Percentiles rank a stretch among this genome's conserved stretches.
phyloP scores from a whole-genome alignment of 495 filamentous ascomycete genomes.

The Collariella sp. region DNA sequence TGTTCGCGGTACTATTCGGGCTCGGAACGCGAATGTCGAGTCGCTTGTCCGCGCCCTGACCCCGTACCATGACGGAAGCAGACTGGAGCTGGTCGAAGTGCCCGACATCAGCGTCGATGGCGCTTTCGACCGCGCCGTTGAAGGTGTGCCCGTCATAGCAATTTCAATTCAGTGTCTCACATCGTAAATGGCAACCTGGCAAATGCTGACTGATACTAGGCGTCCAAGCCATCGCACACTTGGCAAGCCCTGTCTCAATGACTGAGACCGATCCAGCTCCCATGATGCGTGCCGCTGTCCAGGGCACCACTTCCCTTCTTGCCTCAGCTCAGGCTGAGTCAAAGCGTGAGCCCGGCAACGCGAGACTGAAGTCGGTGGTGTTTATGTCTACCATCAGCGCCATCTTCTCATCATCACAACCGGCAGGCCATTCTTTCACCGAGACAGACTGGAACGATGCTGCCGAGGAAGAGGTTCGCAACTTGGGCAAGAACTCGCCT shows the following conservation, averaged over 20 bases:
- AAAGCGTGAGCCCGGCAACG: not conserved
- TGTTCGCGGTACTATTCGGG: conserved; percentile 44
- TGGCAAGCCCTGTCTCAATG: conserved; percentile 56
- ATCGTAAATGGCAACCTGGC: no score
- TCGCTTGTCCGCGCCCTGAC: conserved; percentile 48
- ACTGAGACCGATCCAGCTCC: conserved; percentile 51
- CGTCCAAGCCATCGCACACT: conserved; percentile 31
- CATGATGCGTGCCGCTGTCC: conserved; percentile 60
- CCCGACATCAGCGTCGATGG: conserved; percentile 31
- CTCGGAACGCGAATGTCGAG: conserved; percentile 13
- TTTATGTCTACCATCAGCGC: conserved; percentile 45
- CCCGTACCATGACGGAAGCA: conserved; percentile 34
- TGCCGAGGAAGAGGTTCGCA: conserved; percentile 18
- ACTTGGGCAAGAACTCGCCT: conserved; percentile 12
- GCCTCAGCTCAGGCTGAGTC: conserved; percentile 53
- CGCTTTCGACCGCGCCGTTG: conserved; percentile 35
- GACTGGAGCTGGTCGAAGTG: conserved; percentile 33
- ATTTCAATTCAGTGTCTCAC: no score
- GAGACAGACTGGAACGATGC: conserved; percentile 30
- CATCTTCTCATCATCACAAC: conserved; percentile 21
- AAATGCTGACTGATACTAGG: no score
- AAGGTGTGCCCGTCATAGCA: no score
- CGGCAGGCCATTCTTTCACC: conserved; percentile 19
- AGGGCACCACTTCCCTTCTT: conserved; percentile 64
- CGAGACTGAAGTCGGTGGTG: conserved; percentile 30